Conservation (phyloP, 148 eudicot genomes). For the Diospyros lotus region DNA sequence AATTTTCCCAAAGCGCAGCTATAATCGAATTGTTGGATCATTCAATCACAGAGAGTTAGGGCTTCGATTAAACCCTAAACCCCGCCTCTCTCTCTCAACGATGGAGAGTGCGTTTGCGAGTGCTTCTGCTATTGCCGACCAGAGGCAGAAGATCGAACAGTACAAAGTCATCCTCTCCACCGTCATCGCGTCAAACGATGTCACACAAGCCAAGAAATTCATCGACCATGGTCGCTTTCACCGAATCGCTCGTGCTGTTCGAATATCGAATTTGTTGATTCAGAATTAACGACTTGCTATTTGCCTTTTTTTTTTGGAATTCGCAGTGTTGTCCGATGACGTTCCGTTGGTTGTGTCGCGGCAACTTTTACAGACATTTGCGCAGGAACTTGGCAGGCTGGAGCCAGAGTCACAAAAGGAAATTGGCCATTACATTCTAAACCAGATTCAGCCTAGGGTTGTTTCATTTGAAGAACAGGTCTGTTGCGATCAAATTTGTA, state of each 20-base stretch:
- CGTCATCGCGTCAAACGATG: constrained; percentile 63
- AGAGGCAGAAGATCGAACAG: constrained; percentile 90
- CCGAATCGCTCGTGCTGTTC: not conserved
- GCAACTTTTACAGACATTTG: constrained; percentile 80
- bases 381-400: constrained; percentile 72
- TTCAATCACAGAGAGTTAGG: not conserved
- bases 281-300: not conserved
- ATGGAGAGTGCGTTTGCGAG: constrained; percentile 83
- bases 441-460: constrained; percentile 94
- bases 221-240: constrained; percentile 62
- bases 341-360: constrained; percentile 92
- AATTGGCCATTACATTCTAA: constrained; percentile 83
- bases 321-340: constrained; percentile 78
- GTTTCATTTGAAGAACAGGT: constrained; percentile 99
- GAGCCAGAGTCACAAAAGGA: constrained; percentile 83
- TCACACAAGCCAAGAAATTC: constrained; percentile 64
- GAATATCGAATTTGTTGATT: not conserved
- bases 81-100: not conserved
- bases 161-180: constrained; percentile 76
- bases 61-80: not conserved
- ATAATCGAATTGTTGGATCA: not conserved
- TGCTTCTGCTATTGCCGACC: constrained; percentile 76
- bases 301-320: not conserved
- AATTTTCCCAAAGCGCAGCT: too few species aligned
- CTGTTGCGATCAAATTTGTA: not conserved